Conservation (phyloP, 2,329 filamentous ascomycete genomes). For the Rutstroemia sp. region DNA sequence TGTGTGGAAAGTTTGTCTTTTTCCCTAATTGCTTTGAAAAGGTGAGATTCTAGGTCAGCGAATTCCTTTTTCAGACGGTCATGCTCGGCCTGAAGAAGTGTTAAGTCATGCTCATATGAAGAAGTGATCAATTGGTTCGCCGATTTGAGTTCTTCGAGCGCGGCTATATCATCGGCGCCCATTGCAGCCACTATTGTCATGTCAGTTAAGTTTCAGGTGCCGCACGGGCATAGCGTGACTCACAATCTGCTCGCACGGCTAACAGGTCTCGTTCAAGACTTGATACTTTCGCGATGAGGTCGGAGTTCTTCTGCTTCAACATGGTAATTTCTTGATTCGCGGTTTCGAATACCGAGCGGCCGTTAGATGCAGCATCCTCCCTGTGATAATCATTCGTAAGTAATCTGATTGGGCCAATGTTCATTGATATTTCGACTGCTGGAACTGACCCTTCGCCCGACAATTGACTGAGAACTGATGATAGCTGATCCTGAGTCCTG, state of each 20-base stretch:
- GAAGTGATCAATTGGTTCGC: slow-evolving; percentile 51
- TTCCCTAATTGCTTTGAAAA: slow-evolving; percentile 51
- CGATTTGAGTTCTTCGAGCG: slow-evolving; percentile 50
- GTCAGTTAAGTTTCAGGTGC: slow-evolving; percentile 15
- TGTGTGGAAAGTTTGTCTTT: slow-evolving; percentile 54
- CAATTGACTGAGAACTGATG: slow-evolving; percentile 42
- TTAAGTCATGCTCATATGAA: slow-evolving; percentile 52
- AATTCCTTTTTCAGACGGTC: slow-evolving; percentile 43
- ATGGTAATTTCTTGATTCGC: slow-evolving; percentile 41
- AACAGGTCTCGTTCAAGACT: slow-evolving; percentile 50
- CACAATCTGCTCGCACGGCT: slow-evolving; percentile 44
- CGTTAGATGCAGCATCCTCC: slow-evolving; percentile 44
- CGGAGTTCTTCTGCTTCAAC: slow-evolving; percentile 39
- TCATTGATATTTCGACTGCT: slow-evolving; percentile 30
- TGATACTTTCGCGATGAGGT: slow-evolving; percentile 36
- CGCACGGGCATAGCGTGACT: slow-evolving; percentile 22
- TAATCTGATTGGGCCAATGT: slow-evolving; percentile 29
- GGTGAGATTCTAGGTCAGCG: slow-evolving; percentile 51
- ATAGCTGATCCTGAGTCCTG: slow-evolving; percentile 50
- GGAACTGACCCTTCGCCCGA: slow-evolving; percentile 47
- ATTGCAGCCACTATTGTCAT: slow-evolving; percentile 41
- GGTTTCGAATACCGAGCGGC: slow-evolving; percentile 42
- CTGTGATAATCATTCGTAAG: slow-evolving; percentile 43
- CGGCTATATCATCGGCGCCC: slow-evolving; percentile 45
- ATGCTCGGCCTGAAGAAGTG: slow-evolving; percentile 45